Percentiles rank a stretch among this genome's conserved stretches.
Evolutionary conservation across 768 basidiomycete genomes (phyloP).

Genomic region (Suillus luteus): DNA sequence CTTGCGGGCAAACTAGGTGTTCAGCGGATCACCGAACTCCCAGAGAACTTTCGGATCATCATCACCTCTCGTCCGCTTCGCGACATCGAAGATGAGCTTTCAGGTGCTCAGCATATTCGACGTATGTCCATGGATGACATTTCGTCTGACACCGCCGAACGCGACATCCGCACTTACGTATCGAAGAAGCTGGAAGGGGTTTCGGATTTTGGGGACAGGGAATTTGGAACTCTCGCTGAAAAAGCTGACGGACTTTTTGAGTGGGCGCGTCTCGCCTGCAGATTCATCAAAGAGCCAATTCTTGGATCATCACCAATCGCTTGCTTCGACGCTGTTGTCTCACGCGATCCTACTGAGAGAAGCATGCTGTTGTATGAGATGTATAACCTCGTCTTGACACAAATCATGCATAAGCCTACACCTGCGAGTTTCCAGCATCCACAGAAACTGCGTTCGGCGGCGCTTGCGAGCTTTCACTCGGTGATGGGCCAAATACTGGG

Average conservation of each 20-base stretch:
- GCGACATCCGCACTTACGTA: neutral
- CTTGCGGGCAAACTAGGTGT: neutral
- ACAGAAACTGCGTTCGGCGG: neutral
- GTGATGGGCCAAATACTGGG: neutral
- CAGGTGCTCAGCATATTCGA: neutral
- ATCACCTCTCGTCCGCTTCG: constrained; percentile 7
- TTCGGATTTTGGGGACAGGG: neutral
- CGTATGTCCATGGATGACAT: neutral
- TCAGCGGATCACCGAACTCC: constrained; percentile 7
- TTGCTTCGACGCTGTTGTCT: neutral
- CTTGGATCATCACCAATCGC: neutral
- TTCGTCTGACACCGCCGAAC: neutral
- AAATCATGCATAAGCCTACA: neutral
- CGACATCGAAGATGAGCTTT: neutral
- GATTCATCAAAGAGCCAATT: neutral
- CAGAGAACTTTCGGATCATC: constrained; percentile 12
- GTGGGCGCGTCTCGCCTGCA: neutral
- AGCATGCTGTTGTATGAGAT: neutral
- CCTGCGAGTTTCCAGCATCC: neutral
- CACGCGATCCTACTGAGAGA: neutral
- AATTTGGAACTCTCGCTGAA: neutral
- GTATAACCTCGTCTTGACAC: neutral
- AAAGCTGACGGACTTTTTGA: neutral
- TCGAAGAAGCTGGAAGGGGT: neutral
- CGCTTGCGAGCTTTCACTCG: neutral